Evolutionary conservation across 495 filamentous ascomycete species (phyloP).

Genomic region (Umbilicaria muhlenbergii): DNA sequence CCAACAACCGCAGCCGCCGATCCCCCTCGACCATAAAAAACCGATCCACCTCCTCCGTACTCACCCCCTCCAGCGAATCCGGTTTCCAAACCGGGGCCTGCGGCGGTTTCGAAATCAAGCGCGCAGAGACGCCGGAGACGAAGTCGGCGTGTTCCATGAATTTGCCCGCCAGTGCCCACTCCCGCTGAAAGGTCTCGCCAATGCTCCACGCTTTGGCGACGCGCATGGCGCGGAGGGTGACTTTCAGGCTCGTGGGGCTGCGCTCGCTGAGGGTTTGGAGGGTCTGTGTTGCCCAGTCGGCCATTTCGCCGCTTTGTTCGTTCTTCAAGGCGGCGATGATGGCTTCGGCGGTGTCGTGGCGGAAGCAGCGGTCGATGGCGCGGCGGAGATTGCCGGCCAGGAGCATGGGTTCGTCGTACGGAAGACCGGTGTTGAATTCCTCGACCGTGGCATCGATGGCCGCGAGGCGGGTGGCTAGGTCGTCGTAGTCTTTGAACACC

Average conservation of each 20-base stretch:
- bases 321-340: slow-evolving; percentile 56
- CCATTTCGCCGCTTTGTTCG: slow-evolving; percentile 5
- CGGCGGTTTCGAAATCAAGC: slow-evolving; percentile 49
- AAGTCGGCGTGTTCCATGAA: slow-evolving; percentile 90
- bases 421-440: slow-evolving; percentile 74
- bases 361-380: slow-evolving; percentile 77
- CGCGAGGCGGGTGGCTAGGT: slow-evolving; percentile 39
- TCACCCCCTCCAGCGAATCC: slow-evolving; percentile 44
- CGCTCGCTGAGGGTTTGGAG: slow-evolving; percentile 51
- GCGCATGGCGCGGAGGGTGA: slow-evolving; percentile 67
- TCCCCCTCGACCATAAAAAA: slow-evolving; percentile 42
- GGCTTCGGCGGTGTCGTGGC: slow-evolving; percentile 44
- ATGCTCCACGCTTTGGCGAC: slow-evolving; percentile 63
- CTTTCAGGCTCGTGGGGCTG: slow-evolving; percentile 71
- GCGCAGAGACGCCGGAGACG: slow-evolving; percentile 64
- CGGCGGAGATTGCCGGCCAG: slow-evolving; percentile 48
- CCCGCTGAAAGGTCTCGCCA: slow-evolving; percentile 62
- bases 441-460: slow-evolving; percentile 79
- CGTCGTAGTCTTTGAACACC: slow-evolving; percentile 60
- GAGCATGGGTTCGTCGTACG: slow-evolving; percentile 46
- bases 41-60: slow-evolving; percentile 30
- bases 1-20: slow-evolving; percentile 35
- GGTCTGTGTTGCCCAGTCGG: slow-evolving; percentile 59
- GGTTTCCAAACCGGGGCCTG: slow-evolving; percentile 56
- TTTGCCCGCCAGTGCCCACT: slow-evolving; percentile 58